phyloP scores from a whole-genome alignment of 2,329 filamentous ascomycete genomes.

The Fusarium liriodendri region DNA sequence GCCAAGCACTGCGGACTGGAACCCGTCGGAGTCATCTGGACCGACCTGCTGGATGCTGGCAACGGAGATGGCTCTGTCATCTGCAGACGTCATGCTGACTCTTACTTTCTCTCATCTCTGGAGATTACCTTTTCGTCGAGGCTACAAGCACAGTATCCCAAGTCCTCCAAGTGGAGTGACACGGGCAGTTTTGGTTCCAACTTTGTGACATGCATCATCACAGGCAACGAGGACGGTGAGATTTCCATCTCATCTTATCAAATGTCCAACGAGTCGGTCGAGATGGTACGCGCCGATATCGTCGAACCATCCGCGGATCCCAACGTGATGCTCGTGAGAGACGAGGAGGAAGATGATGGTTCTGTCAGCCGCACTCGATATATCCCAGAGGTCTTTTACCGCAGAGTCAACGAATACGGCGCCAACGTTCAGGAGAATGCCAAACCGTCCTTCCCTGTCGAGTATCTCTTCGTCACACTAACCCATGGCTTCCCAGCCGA shows the following conservation, averaged over 20 bases:
- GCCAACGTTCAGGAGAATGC: slow-evolving; percentile 97
- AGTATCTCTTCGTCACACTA: slow-evolving; percentile 94
- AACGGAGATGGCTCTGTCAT: slow-evolving; percentile 85
- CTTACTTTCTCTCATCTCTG: slow-evolving; percentile 91
- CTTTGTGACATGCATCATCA: slow-evolving; percentile 95
- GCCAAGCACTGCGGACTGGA: slow-evolving; percentile 87
- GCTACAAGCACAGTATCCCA: slow-evolving; percentile 88
- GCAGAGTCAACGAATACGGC: slow-evolving; percentile 94
- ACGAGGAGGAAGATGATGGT: slow-evolving; percentile 86
- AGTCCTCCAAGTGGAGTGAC: slow-evolving; percentile 96
- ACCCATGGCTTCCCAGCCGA: slow-evolving; percentile 94
- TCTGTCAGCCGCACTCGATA: slow-evolving; percentile 79
- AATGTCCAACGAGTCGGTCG: slow-evolving; percentile 92
- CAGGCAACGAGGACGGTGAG: slow-evolving; percentile 89
- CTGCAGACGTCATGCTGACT: slow-evolving; percentile 96
- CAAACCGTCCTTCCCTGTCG: slow-evolving; percentile 94
- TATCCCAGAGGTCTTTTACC: slow-evolving; percentile 97
- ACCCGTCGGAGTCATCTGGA: slow-evolving; percentile 93
- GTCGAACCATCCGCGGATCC: slow-evolving; percentile 96
- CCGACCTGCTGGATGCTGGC: slow-evolving; percentile 87
- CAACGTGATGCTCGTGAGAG: slow-evolving; percentile 91
- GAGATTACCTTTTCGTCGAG: slow-evolving; percentile 91
- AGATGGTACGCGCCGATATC: slow-evolving; percentile 96
- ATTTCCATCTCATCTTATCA: slow-evolving; percentile 94
- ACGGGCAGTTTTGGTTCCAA: slow-evolving; percentile 94